Percentiles rank a stretch among this genome's conserved stretches.
These are phyloP conservation scores for Apophysomyces variabilis DNA, from an alignment of 371 early-diverging fungal species.

Conservation along the genomic window DNA sequence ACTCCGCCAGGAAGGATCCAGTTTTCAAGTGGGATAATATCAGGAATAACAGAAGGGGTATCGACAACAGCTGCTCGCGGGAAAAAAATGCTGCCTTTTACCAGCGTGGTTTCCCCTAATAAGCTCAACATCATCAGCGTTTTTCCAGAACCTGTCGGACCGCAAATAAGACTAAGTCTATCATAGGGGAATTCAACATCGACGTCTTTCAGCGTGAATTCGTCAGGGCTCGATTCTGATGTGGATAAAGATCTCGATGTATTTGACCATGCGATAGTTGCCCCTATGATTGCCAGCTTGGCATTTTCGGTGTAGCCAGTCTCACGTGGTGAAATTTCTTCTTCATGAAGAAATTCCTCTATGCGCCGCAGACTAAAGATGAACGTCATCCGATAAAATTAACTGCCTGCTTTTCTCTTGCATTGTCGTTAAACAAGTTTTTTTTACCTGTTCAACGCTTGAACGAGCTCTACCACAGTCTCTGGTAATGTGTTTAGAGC, in stretches of 20 bases:
- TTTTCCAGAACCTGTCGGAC: constrained; percentile 70
- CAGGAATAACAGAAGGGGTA: constrained; percentile 1
- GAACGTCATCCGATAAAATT: not conserved
- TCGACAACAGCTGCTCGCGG: constrained; percentile 38
- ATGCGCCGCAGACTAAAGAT: constrained; percentile 57
- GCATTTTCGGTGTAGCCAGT: constrained; percentile 33
- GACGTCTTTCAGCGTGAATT: constrained; percentile 45
- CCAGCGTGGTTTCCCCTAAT: constrained; percentile 57
- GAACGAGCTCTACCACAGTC: constrained; percentile 37
- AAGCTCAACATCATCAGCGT: constrained; percentile 62
- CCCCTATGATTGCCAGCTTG: constrained; percentile 41
- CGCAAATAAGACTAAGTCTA: constrained; percentile 57
- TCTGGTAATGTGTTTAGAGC: constrained; percentile 59
- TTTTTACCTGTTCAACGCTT: constrained; percentile 31
- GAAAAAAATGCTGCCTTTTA: constrained; percentile 39
- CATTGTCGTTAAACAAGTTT: not conserved
- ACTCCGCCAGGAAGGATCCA: constrained; percentile 19
- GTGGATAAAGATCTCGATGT: not conserved
- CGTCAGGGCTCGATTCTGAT: constrained; percentile 27
- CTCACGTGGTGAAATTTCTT: constrained; percentile 58
- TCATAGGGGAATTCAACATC: constrained; percentile 55
- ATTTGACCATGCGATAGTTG: constrained; percentile 39
- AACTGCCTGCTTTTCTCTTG: too few species aligned
- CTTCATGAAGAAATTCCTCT: constrained; percentile 66
- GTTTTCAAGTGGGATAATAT: not conserved